Percentiles rank a stretch among this genome's conserved stretches.
Conservation (phyloP, 345 rosid genomes). For the Brassica juncea region DNA sequence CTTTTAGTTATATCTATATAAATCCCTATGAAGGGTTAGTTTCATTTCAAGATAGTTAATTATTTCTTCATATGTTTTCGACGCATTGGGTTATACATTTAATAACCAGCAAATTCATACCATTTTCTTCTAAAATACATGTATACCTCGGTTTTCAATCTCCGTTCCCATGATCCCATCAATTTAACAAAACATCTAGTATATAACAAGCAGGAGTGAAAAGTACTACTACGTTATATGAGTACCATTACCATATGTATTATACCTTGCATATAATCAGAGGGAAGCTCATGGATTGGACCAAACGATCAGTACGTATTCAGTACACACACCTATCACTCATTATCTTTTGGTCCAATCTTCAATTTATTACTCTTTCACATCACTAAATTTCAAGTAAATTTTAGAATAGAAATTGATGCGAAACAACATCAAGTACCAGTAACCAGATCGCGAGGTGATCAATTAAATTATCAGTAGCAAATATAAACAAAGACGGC, state of each 20-base stretch:
- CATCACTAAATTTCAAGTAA: slow-evolving; percentile 4
- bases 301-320: slow-evolving; percentile 1
- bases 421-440: background rate
- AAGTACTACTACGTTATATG: background rate
- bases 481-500: background rate
- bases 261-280: background rate
- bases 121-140: too few relatives aligned
- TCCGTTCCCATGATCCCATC: background rate
- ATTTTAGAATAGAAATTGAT: background rate
- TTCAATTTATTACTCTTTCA: slow-evolving; percentile 11
- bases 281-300: slow-evolving; percentile 16
- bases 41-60: too few relatives aligned
- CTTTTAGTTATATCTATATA: too few relatives aligned
- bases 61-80: too few relatives aligned
- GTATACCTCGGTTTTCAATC: background rate
- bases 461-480: background rate
- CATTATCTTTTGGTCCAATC: slow-evolving; percentile 22
- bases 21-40: too few relatives aligned
- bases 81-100: too few relatives aligned
- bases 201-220: background rate
- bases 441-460: background rate
- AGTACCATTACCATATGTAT: background rate
- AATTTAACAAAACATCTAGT: background rate
- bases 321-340: slow-evolving; percentile 4
- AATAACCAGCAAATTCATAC: too few relatives aligned